Percentiles rank a stretch among this genome's conserved stretches.
Conservation (phyloP, 1,284 basidiomycete genomes). For the Moesziomyces globuligerus region DNA sequence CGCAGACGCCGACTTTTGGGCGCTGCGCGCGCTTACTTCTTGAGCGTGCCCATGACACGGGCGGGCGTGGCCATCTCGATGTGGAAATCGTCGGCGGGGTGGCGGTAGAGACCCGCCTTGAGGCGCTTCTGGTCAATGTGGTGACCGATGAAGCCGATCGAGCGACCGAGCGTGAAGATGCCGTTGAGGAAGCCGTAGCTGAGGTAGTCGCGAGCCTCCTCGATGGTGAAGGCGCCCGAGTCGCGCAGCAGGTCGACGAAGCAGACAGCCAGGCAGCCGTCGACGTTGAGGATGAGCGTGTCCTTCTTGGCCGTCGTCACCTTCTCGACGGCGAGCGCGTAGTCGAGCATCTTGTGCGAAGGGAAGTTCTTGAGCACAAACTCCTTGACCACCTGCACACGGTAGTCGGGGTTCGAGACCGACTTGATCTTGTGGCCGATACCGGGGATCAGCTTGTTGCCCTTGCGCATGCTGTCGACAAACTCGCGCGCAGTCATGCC, state of each 20-base stretch:
- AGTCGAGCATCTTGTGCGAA: constrained; percentile 79
- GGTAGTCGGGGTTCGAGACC: constrained; percentile 69
- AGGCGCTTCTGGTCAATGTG: constrained; percentile 91
- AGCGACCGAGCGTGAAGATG: constrained; percentile 94
- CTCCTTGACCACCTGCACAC: constrained; percentile 97
- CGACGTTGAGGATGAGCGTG: constrained; percentile 76
- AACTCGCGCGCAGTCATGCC: constrained; percentile 96
- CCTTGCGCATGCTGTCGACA: constrained; percentile 93
- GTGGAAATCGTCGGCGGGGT: constrained; percentile 68
- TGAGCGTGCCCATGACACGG: constrained; percentile 59
- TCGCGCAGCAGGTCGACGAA: constrained; percentile 95
- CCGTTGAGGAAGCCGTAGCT: constrained; percentile 91
- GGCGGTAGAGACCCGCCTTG: constrained; percentile 65
- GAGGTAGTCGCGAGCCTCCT: constrained; percentile 97
- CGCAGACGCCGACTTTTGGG: too few relatives aligned
- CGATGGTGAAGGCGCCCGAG: constrained; percentile 91
- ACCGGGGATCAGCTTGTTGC: constrained; percentile 96
- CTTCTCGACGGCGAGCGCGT: constrained; percentile 97
- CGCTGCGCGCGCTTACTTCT: constrained; percentile 27
- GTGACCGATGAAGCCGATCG: constrained; percentile 96
- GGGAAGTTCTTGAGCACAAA: constrained; percentile 97
- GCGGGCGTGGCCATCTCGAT: constrained; percentile 62
- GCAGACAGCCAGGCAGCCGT: constrained; percentile 96
- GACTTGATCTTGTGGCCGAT: constrained; percentile 99
- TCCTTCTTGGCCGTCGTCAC: constrained; percentile 98